These are phyloP conservation scores for Lodderomyces orthopsilosis DNA, from an alignment of 1,139 yeast species.

Conservation along the genomic window DNA sequence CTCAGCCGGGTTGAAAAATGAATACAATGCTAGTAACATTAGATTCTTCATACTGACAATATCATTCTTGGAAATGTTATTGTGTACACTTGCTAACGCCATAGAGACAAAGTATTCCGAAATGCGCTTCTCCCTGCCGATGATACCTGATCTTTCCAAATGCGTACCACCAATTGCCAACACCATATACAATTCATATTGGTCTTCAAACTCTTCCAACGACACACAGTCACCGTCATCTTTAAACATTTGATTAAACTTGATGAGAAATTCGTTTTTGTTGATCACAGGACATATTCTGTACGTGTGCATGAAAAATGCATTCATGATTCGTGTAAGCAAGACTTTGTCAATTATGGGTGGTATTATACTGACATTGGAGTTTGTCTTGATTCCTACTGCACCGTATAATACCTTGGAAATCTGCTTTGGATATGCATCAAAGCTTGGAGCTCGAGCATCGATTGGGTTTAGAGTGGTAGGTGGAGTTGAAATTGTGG, in stretches of 20 bases:
- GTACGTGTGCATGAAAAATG: constrained; percentile 43
- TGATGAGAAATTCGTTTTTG: constrained; percentile 31
- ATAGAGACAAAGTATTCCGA: constrained; percentile 18
- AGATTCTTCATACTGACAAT: constrained; percentile 36
- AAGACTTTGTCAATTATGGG: constrained; percentile 16
- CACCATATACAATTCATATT: constrained; percentile 44
- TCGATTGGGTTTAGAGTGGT: constrained; percentile 13
- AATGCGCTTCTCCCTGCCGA: constrained; percentile 26
- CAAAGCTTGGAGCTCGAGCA: constrained; percentile 16
- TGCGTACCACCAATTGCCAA: constrained; percentile 50
- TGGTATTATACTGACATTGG: constrained; percentile 17
- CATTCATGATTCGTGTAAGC: constrained; percentile 20
- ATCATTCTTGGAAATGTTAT: constrained; percentile 32
- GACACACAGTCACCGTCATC: constrained; percentile 6
- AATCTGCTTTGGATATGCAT: constrained; percentile 16
- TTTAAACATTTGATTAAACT: constrained; percentile 18
- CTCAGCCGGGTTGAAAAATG: constrained; percentile 44
- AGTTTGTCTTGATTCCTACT: constrained; percentile 17
- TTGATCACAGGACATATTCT: constrained; percentile 42
- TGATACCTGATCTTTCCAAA: constrained; percentile 32
- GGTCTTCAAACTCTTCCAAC: constrained; percentile 21
- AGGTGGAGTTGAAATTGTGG: neutral
- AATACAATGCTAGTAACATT: constrained; percentile 42
- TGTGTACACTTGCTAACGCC: constrained; percentile 22
- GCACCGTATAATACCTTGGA: constrained; percentile 17